Base-by-base conservation (phyloP, 2,329 filamentous ascomycete genomes). In the Chaetomium olivaceum region DNA sequence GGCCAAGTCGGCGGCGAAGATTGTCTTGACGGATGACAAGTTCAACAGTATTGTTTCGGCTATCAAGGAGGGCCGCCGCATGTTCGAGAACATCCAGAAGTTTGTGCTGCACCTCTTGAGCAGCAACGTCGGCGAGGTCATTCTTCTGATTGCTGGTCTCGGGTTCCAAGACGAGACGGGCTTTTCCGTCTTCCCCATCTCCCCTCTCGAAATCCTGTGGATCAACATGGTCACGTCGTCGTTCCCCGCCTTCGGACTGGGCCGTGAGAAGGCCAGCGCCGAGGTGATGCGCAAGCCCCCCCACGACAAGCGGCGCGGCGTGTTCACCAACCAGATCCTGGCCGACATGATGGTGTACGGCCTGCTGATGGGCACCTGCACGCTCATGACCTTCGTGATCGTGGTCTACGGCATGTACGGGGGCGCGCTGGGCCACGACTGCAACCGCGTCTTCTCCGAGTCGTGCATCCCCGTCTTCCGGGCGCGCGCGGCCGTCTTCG, bases 201-300 rank as follows among this genome's bases (percentile, higher is more conserved):
- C 91, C 0, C 92, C 93, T 0, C 87, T 96, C 12, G 89, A 96
- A 72, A 94, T 96, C 68, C 85, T 97, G 66, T 97, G 92, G 92
- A 92, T 97, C 76, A 96, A 96, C 77, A 94, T 96, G 90, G 85
- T 95, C 63, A 97, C 93, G 0, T 94, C 91, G 50, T 91, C 89
- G 1, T 87, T 95, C 76, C 92, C 92, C 1, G 93, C 93, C 65
- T 95, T 97, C 80, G 93, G 92, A 52, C 85, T 97, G 0, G 92
- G 92, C 23, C 89, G 92, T 71, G 92, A 96, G 77, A 80, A 83
- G 54, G 91, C 91, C 0, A 86, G 89, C 0, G 83, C 86, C 1
- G 90, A 94, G 74, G 89, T 96, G 67, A 92, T 96, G 86, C 80
- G 84, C 68, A 89, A 92, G 61, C 91, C 91, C 8, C 93, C 93